These are phyloP conservation scores for Westerdykella sp. DNA, from an alignment of 2,329 filamentous ascomycete species.

Conservation along the genomic window DNA sequence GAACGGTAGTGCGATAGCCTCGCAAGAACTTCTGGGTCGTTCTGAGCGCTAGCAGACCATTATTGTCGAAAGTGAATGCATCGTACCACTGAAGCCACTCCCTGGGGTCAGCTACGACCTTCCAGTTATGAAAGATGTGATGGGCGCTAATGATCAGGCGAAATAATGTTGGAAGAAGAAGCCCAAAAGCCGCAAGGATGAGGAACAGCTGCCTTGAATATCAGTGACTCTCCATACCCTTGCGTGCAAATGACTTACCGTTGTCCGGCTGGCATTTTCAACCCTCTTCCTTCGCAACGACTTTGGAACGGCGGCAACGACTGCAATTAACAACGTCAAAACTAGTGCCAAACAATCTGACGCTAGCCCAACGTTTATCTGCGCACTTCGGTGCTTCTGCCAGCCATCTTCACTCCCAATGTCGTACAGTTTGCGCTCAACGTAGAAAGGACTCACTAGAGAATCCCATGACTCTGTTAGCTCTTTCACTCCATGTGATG, in stretches of 20 bases:
- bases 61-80: neutral
- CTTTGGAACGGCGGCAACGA: neutral
- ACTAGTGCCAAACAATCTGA: constrained; percentile 1
- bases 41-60: too few relatives aligned
- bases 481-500: neutral
- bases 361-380: constrained; percentile 2
- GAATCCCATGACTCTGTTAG: neutral
- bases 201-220: neutral
- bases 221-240: neutral
- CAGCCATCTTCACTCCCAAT: neutral
- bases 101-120: neutral
- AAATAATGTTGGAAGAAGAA: constrained; percentile 1
- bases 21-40: neutral
- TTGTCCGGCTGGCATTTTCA: neutral
- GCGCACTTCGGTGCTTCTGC: neutral
- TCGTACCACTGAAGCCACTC: constrained; percentile 1
- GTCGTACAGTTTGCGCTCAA: neutral
- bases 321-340: neutral
- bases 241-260: neutral
- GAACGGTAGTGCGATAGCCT: neutral
- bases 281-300: neutral
- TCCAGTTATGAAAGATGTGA: constrained; percentile 2
- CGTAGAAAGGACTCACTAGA: constrained; percentile 1
- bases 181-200: neutral
- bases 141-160: constrained; percentile 2